A percentile compares a stretch with the other conserved stretches of the same genome.
Evolutionary conservation across 2,329 filamentous ascomycete genomes (phyloP).

Genomic region (Ambrosiella beaveri): DNA sequence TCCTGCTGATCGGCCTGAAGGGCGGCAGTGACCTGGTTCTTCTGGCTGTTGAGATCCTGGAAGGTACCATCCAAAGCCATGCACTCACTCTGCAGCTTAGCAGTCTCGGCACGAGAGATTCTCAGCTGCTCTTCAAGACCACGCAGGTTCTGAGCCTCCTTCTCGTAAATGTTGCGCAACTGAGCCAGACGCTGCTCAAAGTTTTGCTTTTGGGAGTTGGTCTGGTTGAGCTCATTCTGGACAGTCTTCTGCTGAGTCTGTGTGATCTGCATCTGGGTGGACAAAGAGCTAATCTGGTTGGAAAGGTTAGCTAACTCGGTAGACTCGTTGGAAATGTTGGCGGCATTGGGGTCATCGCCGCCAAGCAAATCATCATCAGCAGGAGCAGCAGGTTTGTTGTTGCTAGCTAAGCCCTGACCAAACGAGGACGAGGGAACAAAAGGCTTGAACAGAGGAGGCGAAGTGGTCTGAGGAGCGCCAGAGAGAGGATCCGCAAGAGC

Average conservation of each 20-base stretch:
- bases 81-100: conserved; percentile 69
- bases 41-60: conserved; percentile 67
- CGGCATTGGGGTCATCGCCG: conserved; percentile 73
- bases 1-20: conserved; percentile 80
- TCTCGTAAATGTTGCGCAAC: conserved; percentile 75
- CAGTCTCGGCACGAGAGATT: conserved; percentile 59
- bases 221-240: conserved; percentile 67
- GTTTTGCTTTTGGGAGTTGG: conserved; percentile 74
- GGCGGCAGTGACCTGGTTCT: conserved; percentile 54
- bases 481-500: conserved; percentile 57
- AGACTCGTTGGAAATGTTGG: conserved; percentile 74
- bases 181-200: conserved; percentile 80
- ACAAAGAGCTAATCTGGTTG: conserved; percentile 80
- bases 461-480: conserved; percentile 40
- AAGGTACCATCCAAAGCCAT: conserved; percentile 66
- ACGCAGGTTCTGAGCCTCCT: conserved; percentile 76
- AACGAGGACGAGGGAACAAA: conserved; percentile 89
- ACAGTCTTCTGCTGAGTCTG: conserved; percentile 63
- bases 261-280: conserved; percentile 87
- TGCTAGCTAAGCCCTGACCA: conserved; percentile 57
- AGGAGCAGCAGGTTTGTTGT: conserved; percentile 49
- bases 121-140: conserved; percentile 69
- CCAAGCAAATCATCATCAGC: conserved; percentile 70
- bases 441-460: conserved; percentile 56
- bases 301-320: conserved; percentile 89